These are phyloP conservation scores for Prunus mongolica DNA, from an alignment of 306 rosid species.

Conservation along the genomic window DNA sequence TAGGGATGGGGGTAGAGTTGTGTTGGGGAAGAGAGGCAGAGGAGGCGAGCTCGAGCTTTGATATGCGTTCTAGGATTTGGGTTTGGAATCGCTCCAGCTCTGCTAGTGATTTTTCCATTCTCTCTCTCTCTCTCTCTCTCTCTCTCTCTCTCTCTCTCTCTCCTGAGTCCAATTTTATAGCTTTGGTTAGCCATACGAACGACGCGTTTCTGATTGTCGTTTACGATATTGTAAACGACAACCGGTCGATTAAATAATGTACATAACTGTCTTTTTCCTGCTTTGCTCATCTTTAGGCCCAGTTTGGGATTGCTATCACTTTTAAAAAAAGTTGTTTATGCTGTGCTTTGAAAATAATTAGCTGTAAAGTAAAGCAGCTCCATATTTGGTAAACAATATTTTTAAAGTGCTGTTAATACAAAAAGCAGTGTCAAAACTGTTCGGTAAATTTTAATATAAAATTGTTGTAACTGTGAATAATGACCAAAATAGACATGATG, in stretches of 20 bases:
- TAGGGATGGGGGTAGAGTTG: slow-evolving; percentile 1
- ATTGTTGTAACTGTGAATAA: no score
- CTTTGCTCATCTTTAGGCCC: no score
- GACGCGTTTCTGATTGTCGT: neutral
- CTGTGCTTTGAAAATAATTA: no score
- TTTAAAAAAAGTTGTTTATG: no score
- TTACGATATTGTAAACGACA: neutral
- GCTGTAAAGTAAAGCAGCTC: no score
- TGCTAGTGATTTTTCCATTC: slow-evolving; percentile 41
- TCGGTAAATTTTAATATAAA: no score
- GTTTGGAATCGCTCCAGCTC: slow-evolving; percentile 51
- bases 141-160: neutral
- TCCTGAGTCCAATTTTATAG: neutral
- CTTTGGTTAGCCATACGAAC: neutral
- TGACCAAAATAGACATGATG: no score
- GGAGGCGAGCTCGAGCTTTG: slow-evolving; percentile 42
- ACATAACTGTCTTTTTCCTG: no score
- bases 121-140: neutral
- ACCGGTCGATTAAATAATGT: neutral
- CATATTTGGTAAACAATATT: no score
- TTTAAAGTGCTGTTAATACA: no score
- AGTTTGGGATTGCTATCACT: no score
- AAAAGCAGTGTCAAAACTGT: no score
- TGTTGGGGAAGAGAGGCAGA: slow-evolving; percentile 14
- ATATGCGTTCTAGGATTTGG: slow-evolving; percentile 41